A percentile compares a stretch with the other conserved stretches of the same genome.
phyloP scores from a whole-genome alignment of 1,284 basidiomycete genomes.

The Sanghuangporus sanghuang region DNA sequence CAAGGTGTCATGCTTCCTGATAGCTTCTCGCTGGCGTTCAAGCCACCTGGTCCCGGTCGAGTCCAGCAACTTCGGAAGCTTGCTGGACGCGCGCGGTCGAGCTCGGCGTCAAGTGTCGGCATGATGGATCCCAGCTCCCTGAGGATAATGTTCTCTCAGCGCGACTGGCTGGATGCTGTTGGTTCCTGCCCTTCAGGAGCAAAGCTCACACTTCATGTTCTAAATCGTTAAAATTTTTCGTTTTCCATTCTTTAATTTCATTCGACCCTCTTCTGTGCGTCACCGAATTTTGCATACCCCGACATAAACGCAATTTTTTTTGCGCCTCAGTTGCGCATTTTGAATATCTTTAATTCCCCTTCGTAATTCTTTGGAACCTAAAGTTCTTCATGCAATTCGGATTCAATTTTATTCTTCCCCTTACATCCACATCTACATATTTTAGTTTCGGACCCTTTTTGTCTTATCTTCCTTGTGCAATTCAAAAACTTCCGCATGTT shows the following conservation, averaged over 20 bases:
- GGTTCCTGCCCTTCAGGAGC: conserved; percentile 20
- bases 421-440: neutral
- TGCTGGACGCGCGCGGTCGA: conserved; percentile 28
- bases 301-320: neutral
- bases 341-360: neutral
- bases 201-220: conserved; percentile 29
- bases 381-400: neutral
- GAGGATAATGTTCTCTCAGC: conserved; percentile 8
- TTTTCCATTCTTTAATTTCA: neutral
- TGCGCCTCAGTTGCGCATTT: neutral
- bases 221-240: conserved; percentile 23
- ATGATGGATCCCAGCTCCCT: conserved; percentile 2
- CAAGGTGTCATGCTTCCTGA: conserved; percentile 48
- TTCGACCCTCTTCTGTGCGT: neutral
- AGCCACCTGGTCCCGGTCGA: conserved; percentile 19
- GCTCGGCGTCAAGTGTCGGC: conserved; percentile 33
- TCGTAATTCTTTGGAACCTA: neutral
- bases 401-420: neutral
- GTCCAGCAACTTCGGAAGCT: conserved; percentile 11
- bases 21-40: conserved; percentile 48
- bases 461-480: neutral
- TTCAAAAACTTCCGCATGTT: neutral
- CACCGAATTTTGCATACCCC: neutral
- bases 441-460: neutral
- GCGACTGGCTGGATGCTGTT: conserved; percentile 36